These are phyloP conservation scores for Trametes punicea DNA, from an alignment of 768 basidiomycete species.

Conservation along the genomic window DNA sequence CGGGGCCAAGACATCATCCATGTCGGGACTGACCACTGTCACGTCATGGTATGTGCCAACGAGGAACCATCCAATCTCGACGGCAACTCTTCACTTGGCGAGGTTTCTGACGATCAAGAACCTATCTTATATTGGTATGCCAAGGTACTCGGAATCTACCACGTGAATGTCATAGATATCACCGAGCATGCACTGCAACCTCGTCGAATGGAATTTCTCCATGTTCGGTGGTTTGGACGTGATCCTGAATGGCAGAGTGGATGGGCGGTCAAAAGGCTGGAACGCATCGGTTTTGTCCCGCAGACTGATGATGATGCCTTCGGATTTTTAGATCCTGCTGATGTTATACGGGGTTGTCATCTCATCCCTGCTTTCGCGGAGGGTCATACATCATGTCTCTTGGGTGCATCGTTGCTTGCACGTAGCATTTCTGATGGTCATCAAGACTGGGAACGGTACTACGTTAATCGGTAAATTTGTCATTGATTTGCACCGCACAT, in stretches of 20 bases:
- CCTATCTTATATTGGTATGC: constrained; percentile 30
- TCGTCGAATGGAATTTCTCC: constrained; percentile 32
- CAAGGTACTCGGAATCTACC: constrained; percentile 27
- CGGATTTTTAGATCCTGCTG: constrained; percentile 43
- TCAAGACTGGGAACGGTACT: constrained; percentile 24
- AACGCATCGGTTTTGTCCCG: constrained; percentile 33
- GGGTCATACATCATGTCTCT: constrained; percentile 14
- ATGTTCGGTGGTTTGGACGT: constrained; percentile 38
- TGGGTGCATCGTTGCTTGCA: constrained; percentile 1
- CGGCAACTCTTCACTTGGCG: too few species aligned
- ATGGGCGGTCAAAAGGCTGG: constrained; percentile 29
- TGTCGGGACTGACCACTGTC: constrained; percentile 28
- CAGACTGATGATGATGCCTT: constrained; percentile 33
- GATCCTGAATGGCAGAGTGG: constrained; percentile 29
- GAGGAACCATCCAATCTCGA: not conserved
- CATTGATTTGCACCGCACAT: too few species aligned
- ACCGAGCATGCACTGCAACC: not conserved
- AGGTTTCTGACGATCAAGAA: constrained; percentile 3
- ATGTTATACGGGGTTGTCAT: constrained; percentile 39
- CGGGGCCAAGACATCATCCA: constrained; percentile 41
- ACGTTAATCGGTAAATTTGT: constrained; percentile 28
- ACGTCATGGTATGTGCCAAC: constrained; percentile 30
- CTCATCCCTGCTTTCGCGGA: constrained; percentile 40
- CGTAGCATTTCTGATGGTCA: constrained; percentile 1
- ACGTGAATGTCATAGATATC: constrained; percentile 29